These are phyloP conservation scores for Candida namnaoensis DNA, from an alignment of 805 yeast species.

Conservation along the genomic window DNA sequence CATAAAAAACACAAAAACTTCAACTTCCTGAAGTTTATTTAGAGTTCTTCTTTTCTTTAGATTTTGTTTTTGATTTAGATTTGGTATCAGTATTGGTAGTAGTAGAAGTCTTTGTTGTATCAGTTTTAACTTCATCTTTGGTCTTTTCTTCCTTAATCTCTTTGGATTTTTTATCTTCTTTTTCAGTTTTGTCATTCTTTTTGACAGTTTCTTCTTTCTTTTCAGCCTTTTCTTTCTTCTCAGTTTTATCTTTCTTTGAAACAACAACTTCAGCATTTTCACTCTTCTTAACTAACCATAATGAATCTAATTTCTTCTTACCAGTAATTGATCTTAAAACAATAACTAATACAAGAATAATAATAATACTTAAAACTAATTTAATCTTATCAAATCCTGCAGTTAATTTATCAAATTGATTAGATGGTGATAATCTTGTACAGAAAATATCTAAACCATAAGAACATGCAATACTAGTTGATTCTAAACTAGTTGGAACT, in stretches of 20 bases:
- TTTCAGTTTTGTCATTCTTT: too few relatives aligned
- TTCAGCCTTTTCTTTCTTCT: too few relatives aligned
- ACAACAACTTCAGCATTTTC: neutral
- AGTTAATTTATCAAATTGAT: constrained; percentile 71
- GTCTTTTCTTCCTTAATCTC: too few relatives aligned
- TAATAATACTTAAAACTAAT: constrained; percentile 49
- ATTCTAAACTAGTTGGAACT: constrained; percentile 64
- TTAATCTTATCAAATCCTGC: constrained; percentile 58
- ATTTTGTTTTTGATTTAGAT: too few relatives aligned
- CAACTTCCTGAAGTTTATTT: too few relatives aligned
- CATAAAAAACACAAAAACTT: too few relatives aligned
- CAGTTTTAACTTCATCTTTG: too few relatives aligned
- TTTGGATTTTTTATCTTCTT: neutral
- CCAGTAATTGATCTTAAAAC: constrained; percentile 51
- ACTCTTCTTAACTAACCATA: constrained; percentile 5
- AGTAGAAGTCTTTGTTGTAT: too few relatives aligned
- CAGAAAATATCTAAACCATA: constrained; percentile 70
- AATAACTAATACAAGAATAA: constrained; percentile 36
- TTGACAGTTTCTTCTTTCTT: neutral
- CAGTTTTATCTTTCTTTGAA: neutral
- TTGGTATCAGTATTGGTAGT: too few relatives aligned
- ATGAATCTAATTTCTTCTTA: constrained; percentile 39
- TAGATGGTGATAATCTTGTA: constrained; percentile 71
- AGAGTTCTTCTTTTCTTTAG: too few relatives aligned
- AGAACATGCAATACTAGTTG: constrained; percentile 66